Evolutionary conservation across 768 basidiomycete species (phyloP), one percentile per base, ranked within the genome.

Genomic region (Chlorophyllum brunneum): DNA sequence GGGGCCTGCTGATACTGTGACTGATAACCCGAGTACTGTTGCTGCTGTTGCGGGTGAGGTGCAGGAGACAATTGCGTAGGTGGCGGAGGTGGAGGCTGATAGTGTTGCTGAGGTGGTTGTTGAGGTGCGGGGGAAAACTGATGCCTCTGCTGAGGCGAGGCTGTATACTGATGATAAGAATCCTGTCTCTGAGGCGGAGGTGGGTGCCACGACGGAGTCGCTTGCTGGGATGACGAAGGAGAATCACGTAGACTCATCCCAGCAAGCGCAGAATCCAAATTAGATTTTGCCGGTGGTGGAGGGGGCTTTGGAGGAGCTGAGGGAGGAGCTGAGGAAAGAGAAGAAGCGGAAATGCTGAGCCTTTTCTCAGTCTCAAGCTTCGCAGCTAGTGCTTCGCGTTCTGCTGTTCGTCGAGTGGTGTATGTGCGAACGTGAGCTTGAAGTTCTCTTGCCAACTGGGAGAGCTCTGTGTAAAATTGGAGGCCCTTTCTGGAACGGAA

Each of bases 391-490:
- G 72, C 70, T 16, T 89, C 84, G 7, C 94, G 78, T 64, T 98
- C 94, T 0, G 73, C 67, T 6, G 74, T 78, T 24, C 95, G 76
- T 15, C 77, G 71, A 0, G 76, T 68, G 6, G 92, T 72, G 61
- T 87, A 97, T 0, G 73, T 68, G 44, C 75, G 79, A 2, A 81
- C 78, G 51, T 83, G 83, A 3, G 74, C 67, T 30, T 76, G 71
- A 4, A 98, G 76, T 6, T 75, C 78, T 0, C 69, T 61, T 9
- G 83, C 74, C 31, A 95, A 67, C 15, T 83, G 81, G 0, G 74
- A 78, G 11, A 98, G 76, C 56, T 95, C 91, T 5, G 74, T 76
- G 65, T 99, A 98, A 68, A 95, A 99, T 38, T 87, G 82, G 1
- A 92, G 71, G 0, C 95, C 95, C 65, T 94, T 95, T 10, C 90